Evolutionary conservation across 139 green algal genomes (phyloP), one percentile per base, ranked within the genome.

Genomic region (Yamagishiella unicocca): DNA sequence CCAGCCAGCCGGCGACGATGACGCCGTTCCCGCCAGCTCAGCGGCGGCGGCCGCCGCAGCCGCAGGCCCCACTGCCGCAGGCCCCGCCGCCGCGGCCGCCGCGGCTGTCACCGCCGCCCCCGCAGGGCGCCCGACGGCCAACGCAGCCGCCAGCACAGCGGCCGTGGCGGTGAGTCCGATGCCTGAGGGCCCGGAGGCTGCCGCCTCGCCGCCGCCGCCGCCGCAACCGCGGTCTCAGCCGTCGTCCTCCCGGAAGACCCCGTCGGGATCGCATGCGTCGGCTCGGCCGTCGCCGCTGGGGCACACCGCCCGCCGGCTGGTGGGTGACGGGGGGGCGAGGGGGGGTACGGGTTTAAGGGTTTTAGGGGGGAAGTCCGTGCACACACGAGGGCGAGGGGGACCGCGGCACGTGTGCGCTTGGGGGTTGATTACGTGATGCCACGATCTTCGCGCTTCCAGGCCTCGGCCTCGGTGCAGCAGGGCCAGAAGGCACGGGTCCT

Each of bases 281-380:
- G 2, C 53, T 0, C 45, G 74, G 74, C 74, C 74, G 46, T 82
- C 74, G 74, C 74, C 74, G 10, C 53, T 82, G 46, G 74, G 74
- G 31, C n/a, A 67, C n/a, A 22, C 25, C 1, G 33, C 6, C 21
- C 74, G 74, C 5, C 46, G 25, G 7, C 53, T 82, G 74, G 74
- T 82, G 22, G 31, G 74, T 33, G 31, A 12, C 29, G 8, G 17
- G 29, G 22, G n/a, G n/a, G n/a, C n/a, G n/a, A n/a, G n/a, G n/a
- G n/a, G n/a, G n/a, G n/a, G n/a, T n/a, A n/a, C n/a, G n/a, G n/a
- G n/a, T n/a, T n/a, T n/a, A n/a, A n/a, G n/a, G n/a, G n/a, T n/a
- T n/a, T n/a, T n/a, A n/a, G n/a, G n/a, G n/a, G n/a, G n/a, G n/a
- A n/a, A n/a, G n/a, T n/a, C n/a, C n/a, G n/a, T n/a, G n/a, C n/a